phyloP scores from a whole-genome alignment of 768 basidiomycete genomes.

The Leccinum disarticulatum region DNA sequence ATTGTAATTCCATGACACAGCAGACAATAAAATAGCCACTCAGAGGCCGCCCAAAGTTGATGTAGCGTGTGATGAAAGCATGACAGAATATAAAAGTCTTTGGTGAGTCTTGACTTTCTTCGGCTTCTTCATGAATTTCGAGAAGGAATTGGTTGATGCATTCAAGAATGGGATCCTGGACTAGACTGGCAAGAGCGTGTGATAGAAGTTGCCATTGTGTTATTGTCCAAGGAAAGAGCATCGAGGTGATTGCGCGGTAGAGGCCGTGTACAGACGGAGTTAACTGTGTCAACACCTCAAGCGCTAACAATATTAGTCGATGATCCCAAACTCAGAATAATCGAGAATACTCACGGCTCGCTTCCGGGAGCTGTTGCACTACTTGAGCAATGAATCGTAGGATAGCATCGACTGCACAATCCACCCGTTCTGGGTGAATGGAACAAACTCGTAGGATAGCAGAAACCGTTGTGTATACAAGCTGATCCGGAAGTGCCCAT shows the following conservation, averaged over 20 bases:
- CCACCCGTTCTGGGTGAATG: conserved; percentile 48
- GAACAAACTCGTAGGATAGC: conserved; percentile 70
- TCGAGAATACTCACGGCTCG: conserved; percentile 46
- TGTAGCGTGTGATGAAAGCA: conserved; percentile 74
- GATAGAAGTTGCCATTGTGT: conserved; percentile 63
- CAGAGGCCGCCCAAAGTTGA: conserved; percentile 71
- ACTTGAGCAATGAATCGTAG: conserved; percentile 56
- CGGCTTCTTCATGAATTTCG: conserved; percentile 57
- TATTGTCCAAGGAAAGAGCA: conserved; percentile 70
- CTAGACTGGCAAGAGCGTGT: conserved; percentile 54
- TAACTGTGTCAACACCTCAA: conserved; percentile 70
- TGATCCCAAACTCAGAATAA: not conserved
- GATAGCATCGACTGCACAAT: conserved; percentile 57
- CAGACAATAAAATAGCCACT: conserved; percentile 90
- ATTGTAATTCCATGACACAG: conserved; percentile 81
- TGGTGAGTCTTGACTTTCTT: conserved; percentile 35
- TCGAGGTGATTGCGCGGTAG: conserved; percentile 82
- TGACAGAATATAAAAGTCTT: conserved; percentile 55
- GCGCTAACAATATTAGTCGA: conserved; percentile 41
- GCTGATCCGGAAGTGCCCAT: conserved; percentile 85
- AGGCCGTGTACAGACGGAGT: conserved; percentile 85
- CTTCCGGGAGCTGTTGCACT: conserved; percentile 53
- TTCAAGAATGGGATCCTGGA: conserved; percentile 66
- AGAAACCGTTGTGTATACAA: conserved; percentile 76
- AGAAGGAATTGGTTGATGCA: conserved; percentile 68